phyloP scores from a whole-genome alignment of 2,329 filamentous ascomycete genomes.

The Sporothrix luriei region DNA sequence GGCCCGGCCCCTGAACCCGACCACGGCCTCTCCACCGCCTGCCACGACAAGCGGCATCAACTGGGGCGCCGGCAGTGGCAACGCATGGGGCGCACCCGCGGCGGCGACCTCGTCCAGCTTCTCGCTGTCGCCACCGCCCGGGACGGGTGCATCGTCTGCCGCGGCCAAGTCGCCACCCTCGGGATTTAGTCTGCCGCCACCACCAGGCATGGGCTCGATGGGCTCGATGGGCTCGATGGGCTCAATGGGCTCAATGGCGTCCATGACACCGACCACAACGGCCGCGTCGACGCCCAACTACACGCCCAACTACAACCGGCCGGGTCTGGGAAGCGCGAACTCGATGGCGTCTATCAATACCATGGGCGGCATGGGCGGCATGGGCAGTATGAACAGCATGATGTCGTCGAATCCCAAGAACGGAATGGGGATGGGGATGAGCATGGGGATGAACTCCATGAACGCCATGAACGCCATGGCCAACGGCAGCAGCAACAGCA shows the following conservation, averaged over 20 bases:
- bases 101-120: conserved; percentile 51
- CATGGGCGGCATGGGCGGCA: background rate
- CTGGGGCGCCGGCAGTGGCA: conserved; percentile 50
- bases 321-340: conserved; percentile 14
- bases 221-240: too few species aligned
- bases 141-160: conserved; percentile 35
- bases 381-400: conserved; percentile 24
- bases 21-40: conserved; percentile 32
- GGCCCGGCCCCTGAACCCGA: conserved; percentile 42
- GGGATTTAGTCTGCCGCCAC: conserved; percentile 53
- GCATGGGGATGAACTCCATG: conserved; percentile 37
- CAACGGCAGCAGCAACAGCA: conserved; percentile 36
- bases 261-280: conserved; percentile 33
- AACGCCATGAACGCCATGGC: conserved; percentile 39
- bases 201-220: conserved; percentile 13
- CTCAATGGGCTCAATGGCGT: conserved; percentile 41
- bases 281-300: conserved; percentile 18
- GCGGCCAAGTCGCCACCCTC: conserved; percentile 40
- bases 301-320: conserved; percentile 30
- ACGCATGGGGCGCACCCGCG: background rate
- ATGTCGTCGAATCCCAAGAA: conserved; percentile 23
- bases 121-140: conserved; percentile 61
- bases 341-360: background rate
- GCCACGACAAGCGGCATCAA: conserved; percentile 48
- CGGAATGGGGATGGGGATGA: conserved; percentile 37